Conservation (phyloP, 1,139 yeast species). For the Scheffersomyces stambukii region DNA sequence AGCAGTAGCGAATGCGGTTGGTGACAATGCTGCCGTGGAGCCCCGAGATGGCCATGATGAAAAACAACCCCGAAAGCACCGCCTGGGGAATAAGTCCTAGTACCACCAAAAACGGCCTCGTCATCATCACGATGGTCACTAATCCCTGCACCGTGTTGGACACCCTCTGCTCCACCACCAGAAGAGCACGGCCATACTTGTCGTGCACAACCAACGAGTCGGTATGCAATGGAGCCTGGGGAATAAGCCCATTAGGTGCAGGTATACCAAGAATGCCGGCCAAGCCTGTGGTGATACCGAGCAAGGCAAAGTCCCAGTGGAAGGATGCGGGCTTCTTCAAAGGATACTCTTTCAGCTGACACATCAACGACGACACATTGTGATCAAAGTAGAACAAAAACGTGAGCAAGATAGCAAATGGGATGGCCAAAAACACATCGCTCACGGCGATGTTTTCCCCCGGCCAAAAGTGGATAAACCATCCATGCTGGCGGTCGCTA, state of each 20-base stretch:
- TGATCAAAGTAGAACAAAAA: slow-evolving; percentile 90
- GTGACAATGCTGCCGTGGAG: slow-evolving; percentile 64
- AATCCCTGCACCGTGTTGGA: slow-evolving; percentile 84
- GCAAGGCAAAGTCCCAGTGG: slow-evolving; percentile 85
- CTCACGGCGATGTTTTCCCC: slow-evolving; percentile 55
- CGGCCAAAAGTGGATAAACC: slow-evolving; percentile 82
- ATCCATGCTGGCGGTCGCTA: slow-evolving; percentile 44
- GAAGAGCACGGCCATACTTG: slow-evolving; percentile 35
- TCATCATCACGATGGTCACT: slow-evolving; percentile 81
- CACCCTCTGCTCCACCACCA: slow-evolving; percentile 85
- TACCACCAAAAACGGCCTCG: slow-evolving; percentile 78
- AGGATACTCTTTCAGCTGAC: slow-evolving; percentile 80
- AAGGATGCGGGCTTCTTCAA: slow-evolving; percentile 82
- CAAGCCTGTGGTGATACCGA: slow-evolving; percentile 83
- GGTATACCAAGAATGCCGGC: slow-evolving; percentile 89
- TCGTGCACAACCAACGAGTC: slow-evolving; percentile 65
- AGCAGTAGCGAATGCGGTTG: slow-evolving; percentile 56
- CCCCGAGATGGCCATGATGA: slow-evolving; percentile 88
- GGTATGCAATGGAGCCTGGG: slow-evolving; percentile 95
- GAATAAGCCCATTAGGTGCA: slow-evolving; percentile 93
- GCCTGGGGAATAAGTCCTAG: slow-evolving; percentile 91
- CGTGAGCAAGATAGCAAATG: slow-evolving; percentile 84
- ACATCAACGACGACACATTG: slow-evolving; percentile 88
- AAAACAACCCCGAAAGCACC: slow-evolving; percentile 85
- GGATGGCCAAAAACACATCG: slow-evolving; percentile 82